These are phyloP conservation scores for Pelargonium fulgidum DNA, from an alignment of 441 rosid species.

Conservation along the genomic window DNA sequence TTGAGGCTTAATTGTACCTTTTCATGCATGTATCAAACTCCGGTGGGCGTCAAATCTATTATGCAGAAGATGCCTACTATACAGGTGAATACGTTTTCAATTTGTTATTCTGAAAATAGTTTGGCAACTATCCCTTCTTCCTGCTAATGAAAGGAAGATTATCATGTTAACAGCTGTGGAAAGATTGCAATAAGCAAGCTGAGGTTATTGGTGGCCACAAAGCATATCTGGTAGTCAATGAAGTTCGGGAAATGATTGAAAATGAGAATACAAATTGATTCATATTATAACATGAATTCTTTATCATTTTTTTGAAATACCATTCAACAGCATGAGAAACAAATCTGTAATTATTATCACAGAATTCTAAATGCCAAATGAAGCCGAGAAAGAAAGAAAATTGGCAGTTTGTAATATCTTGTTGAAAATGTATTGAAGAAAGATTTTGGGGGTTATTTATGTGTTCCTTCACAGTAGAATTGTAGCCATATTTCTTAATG, in stretches of 20 bases:
- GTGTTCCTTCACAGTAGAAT: too few species aligned
- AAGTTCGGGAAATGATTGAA: conserved; percentile 72
- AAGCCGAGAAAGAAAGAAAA: too few species aligned
- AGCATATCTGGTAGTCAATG: conserved; percentile 59
- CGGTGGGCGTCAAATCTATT: conserved; percentile 10
- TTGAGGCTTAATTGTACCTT: conserved; percentile 19
- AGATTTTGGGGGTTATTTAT: too few species aligned
- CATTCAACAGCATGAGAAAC: too few species aligned
- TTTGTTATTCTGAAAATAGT: neutral
- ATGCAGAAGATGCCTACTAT: conserved; percentile 83
- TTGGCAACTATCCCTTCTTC: neutral
- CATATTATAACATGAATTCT: neutral
- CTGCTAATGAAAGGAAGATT: neutral
- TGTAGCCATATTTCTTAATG: too few species aligned
- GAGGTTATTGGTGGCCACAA: conserved; percentile 82
- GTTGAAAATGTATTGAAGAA: too few species aligned
- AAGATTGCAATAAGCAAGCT: conserved; percentile 54
- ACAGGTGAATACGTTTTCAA: conserved; percentile 39
- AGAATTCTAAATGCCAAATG: too few species aligned
- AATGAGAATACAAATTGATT: conserved; percentile 30
- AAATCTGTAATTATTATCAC: too few species aligned
- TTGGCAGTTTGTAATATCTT: too few species aligned
- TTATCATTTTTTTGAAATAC: neutral
- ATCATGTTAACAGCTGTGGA: conserved; percentile 52
- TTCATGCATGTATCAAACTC: conserved; percentile 23